Evolutionary conservation across 164 flowering plant genomes (phyloP).

Genomic region (Hamamelis virginiana): DNA sequence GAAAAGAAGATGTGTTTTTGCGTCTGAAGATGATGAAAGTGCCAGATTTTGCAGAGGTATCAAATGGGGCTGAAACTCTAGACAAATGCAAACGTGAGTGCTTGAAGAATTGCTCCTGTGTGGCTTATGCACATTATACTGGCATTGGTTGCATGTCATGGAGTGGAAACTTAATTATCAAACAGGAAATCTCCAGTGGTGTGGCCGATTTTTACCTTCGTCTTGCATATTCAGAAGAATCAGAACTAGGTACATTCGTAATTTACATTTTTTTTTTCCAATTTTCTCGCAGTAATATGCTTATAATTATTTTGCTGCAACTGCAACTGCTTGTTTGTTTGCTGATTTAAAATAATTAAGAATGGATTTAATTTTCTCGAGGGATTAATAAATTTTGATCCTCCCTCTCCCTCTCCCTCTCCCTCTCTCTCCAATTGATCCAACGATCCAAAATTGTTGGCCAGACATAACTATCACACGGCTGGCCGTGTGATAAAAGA

Average conservation of each 20-base stretch:
- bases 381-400: too few species aligned
- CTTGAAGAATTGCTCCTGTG: conserved; percentile 33
- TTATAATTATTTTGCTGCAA: too few species aligned
- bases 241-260: conserved; percentile 23
- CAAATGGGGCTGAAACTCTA: too few species aligned
- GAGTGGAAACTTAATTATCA: conserved; percentile 22
- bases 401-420: too few species aligned
- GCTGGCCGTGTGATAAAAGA: too few species aligned
- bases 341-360: too few species aligned
- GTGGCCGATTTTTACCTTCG: conserved; percentile 24
- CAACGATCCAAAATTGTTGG: too few species aligned
- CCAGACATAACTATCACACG: too few species aligned
- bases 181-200: conserved; percentile 15
- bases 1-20: conserved; percentile 33
- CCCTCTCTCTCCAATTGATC: too few species aligned
- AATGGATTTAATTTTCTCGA: too few species aligned
- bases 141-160: conserved; percentile 39
- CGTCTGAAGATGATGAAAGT: conserved; percentile 24
- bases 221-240: conserved; percentile 13
- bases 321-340: too few species aligned
- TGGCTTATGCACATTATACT: conserved; percentile 27
- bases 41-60: conserved; percentile 19
- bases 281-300: too few species aligned
- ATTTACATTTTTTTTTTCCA: background rate
- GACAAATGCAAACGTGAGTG: conserved; percentile 21